A percentile compares a stretch with the other conserved stretches of the same genome.
Conservation (phyloP, 768 basidiomycete species). For the Hericium coralloides region DNA sequence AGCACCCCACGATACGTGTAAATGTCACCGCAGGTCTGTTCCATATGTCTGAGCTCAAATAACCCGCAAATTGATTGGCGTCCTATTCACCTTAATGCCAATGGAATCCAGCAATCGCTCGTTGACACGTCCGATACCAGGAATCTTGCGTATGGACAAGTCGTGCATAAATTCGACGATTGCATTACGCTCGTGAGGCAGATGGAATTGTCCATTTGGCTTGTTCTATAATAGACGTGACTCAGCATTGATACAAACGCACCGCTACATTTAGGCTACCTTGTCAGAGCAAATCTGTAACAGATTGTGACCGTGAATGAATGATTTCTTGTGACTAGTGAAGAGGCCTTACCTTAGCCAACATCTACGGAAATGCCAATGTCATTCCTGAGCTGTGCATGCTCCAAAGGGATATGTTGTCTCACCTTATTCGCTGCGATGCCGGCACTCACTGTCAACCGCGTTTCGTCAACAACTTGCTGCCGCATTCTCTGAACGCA, state of each 20-base stretch:
- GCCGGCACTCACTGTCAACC: slow-evolving; percentile 87
- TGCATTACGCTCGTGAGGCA: slow-evolving; percentile 52
- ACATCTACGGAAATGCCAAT: slow-evolving; percentile 44
- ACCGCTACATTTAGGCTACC: slow-evolving; percentile 26
- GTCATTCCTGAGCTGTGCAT: no score
- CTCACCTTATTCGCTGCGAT: slow-evolving; percentile 89
- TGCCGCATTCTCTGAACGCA: slow-evolving; percentile 76
- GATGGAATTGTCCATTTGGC: slow-evolving; percentile 84
- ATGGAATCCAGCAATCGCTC: slow-evolving; percentile 83
- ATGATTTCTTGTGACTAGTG: neutral
- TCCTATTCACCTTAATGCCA: slow-evolving; percentile 58
- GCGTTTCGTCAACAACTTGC: slow-evolving; percentile 67
- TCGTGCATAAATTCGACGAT: slow-evolving; percentile 74
- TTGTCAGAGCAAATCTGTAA: slow-evolving; percentile 87
- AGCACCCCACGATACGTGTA: slow-evolving; percentile 64
- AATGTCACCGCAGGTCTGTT: slow-evolving; percentile 88
- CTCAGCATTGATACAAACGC: no score
- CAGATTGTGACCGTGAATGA: neutral
- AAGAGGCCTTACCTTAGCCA: slow-evolving; percentile 67
- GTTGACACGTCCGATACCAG: slow-evolving; percentile 84
- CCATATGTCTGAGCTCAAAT: neutral
- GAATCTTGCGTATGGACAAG: slow-evolving; percentile 79
- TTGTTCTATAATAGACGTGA: slow-evolving; percentile 66
- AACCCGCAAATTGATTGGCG: slow-evolving; percentile 6
- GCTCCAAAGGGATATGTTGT: neutral